Conservation (phyloP, 257 asterid species). For the Capsicum baccatum region DNA sequence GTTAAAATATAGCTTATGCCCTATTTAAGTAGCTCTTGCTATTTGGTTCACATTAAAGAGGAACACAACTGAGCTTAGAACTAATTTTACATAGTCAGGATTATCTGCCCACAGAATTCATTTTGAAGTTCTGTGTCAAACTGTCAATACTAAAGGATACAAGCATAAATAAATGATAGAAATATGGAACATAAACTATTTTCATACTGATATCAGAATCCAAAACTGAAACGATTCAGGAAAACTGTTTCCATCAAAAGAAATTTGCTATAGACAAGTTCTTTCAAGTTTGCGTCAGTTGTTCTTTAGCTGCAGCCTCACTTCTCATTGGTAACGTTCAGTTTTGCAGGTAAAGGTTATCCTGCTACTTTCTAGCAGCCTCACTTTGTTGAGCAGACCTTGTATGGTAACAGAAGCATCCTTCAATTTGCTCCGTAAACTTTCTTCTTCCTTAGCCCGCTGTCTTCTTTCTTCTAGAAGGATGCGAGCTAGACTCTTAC, state of each 20-base stretch:
- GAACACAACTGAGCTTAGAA: too few relatives aligned
- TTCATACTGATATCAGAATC: background rate
- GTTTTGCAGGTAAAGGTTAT: slow-evolving; percentile 25
- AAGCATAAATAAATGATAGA: too few relatives aligned
- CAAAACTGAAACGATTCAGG: background rate
- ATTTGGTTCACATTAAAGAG: too few relatives aligned
- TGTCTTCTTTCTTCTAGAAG: slow-evolving; percentile 54
- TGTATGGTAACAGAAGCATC: slow-evolving; percentile 58
- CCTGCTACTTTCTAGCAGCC: slow-evolving; percentile 38
- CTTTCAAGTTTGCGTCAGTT: background rate
- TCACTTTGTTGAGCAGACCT: slow-evolving; percentile 54
- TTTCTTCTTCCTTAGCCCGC: slow-evolving; percentile 54
- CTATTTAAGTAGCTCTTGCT: too few relatives aligned
- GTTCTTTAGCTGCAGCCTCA: background rate
- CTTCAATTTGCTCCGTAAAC: slow-evolving; percentile 49
- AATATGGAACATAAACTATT: slow-evolving; percentile 18
- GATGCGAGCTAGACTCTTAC: slow-evolving; percentile 34
- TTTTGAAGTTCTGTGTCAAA: too few relatives aligned
- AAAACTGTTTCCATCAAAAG: background rate
- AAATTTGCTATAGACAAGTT: background rate
- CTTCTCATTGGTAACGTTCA: slow-evolving; percentile 20
- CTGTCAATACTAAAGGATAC: too few relatives aligned
- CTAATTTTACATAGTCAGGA: too few relatives aligned
- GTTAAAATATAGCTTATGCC: too few relatives aligned
- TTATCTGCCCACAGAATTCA: too few relatives aligned